Evolutionary conservation across 108 stramenopile genomes (phyloP), one percentile per base, ranked within the genome.

Genomic region (Chaetoceros tenuissimus): DNA sequence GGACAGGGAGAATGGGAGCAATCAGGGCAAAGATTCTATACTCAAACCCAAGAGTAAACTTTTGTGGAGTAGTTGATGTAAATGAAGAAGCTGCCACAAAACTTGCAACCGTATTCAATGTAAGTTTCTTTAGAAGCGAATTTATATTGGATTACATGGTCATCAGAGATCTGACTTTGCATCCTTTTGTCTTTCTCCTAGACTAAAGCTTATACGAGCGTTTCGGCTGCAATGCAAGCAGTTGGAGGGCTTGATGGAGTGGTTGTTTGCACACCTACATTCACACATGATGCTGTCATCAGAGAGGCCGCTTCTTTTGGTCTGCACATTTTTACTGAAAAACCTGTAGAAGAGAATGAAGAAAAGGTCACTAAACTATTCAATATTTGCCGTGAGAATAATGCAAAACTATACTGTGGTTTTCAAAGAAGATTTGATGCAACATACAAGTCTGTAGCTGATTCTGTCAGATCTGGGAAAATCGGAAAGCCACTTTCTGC

Each of bases 341-440:
- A 87, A 47, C 86, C 86, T 20, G 75, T 87, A 0, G 86, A 68
- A n/a, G 78, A 81, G 57, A 66, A 69, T 8, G 75, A 77, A 16
- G 25, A 51, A 0, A 62, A 71, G 21, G 80, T 81, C 28, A 52
- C 53, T 17, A 21, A 31, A 3, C 52, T 81, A 1, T 84, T 75
- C 55, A 54, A 68, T 19, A 44, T 68, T 2, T 62, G 61, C 23
- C 30, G 55, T 1, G n/a, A 51, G 25, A 16, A 60, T 27, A 61
- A 64, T 27, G 69, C 79, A 24, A 31, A 55, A 27, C 46, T 88
- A n/a, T 84, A 79, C 64, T 84, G 82, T 44, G 81, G 79, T 17
- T 88, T 82, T 62, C 87, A 88, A 66, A 66, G 87, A 28, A 68
- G 87, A 22, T 88, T 82, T 44, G 87, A 88, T 54, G 54, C 55